These are phyloP conservation scores for Entomortierella parvispora DNA, from an alignment of 192 early-diverging fungal species.

Conservation along the genomic window DNA sequence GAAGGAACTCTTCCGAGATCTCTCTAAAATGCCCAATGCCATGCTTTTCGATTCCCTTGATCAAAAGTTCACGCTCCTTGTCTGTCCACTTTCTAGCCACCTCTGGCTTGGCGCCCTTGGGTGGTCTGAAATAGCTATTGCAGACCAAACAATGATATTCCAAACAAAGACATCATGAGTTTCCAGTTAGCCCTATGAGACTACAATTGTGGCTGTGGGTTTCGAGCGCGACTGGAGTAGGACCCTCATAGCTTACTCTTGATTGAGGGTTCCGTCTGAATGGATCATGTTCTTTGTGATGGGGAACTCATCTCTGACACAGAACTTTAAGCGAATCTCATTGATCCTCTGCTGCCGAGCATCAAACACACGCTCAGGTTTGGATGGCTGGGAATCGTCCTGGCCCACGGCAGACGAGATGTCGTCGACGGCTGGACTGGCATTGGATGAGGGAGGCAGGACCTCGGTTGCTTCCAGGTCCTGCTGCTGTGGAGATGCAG, in stretches of 20 bases:
- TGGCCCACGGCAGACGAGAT: too few species aligned
- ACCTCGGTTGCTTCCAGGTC: too few species aligned
- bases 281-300: slow-evolving; percentile 88
- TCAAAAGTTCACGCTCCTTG: slow-evolving; percentile 75
- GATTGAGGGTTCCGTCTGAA: slow-evolving; percentile 85
- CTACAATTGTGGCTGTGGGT: too few species aligned
- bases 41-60: slow-evolving; percentile 82
- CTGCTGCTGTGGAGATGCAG: too few species aligned
- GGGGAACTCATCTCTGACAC: slow-evolving; percentile 81
- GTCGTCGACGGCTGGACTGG: too few species aligned
- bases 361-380: slow-evolving; percentile 41
- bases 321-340: slow-evolving; percentile 86
- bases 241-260: too few species aligned
- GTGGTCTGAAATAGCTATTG: slow-evolving; percentile 79
- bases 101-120: slow-evolving; percentile 68
- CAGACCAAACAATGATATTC: too few species aligned
- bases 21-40: slow-evolving; percentile 92
- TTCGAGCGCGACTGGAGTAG: too few species aligned
- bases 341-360: slow-evolving; percentile 79
- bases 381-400: neutral
- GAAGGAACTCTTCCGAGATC: slow-evolving; percentile 79
- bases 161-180: too few species aligned
- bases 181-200: too few species aligned
- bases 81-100: slow-evolving; percentile 84
- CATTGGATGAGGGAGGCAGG: too few species aligned